Base-by-base conservation (phyloP, 495 filamentous ascomycete genomes). In the Podospora conica region DNA sequence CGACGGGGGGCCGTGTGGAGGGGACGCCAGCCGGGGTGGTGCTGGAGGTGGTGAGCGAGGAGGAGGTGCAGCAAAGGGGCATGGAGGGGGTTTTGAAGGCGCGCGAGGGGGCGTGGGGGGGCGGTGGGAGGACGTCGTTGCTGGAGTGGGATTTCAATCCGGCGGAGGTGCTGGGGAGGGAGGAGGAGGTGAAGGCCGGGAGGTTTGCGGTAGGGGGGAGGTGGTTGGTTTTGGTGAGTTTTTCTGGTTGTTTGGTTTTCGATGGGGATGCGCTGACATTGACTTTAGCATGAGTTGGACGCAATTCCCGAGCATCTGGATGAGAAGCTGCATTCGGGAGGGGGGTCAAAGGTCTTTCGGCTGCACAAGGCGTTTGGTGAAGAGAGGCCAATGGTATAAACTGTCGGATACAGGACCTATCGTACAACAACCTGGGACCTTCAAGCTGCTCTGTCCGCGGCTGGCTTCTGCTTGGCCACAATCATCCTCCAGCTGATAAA, bases 401-500 rank as follows among this genome's bases (percentile, higher is more conserved):
- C n/a, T n/a, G n/a, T n/a, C n/a, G n/a, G n/a, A n/a, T 48, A 48
- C 40, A 8, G 18, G 18, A 48, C 40, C 8, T 48, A n/a, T 48
- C 15, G 25, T 27, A 27, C 25, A 27, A 6, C 25, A 27, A 6
- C 25, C 25, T 27, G 25, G 3, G 3, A 27, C 25, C 29, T 31
- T 48, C 18, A 48, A n/a, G 40, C 40, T 8, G 40, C 40, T 2
- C 40, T 15, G 40, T 48, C 40, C 1, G 40, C 40, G n/a, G 11
- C 15, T 8, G 15, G 48, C 61, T 20, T 63, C 48, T 27, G 0
- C 24, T 63, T 63, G 23, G 61, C 61, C 23, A 31, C 61, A 24
- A 40, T 29, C 61, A 63, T 63, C 61, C 61, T 63, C 61, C 61
- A 63, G 1, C 25, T 48, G 29, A 63, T 55, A n/a, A 63, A 63